Conservation (phyloP, 352 stramenopile genomes). For the Globisporangium splendens region DNA sequence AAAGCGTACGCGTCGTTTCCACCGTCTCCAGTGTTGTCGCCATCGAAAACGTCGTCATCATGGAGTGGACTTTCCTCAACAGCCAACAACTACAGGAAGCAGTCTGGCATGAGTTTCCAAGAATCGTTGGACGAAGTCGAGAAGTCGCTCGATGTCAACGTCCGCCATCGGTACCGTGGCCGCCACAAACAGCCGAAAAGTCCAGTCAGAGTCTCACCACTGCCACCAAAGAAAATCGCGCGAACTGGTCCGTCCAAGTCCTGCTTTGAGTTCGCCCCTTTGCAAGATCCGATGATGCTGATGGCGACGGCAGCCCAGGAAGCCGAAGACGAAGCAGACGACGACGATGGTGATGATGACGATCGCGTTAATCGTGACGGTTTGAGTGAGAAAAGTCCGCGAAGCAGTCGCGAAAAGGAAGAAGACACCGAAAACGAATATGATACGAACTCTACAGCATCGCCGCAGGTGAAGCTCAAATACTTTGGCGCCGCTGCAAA, state of each 20-base stretch:
- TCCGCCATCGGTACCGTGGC: slow-evolving; percentile 14
- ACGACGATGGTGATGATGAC: slow-evolving; percentile 9
- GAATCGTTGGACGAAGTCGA: slow-evolving; percentile 51
- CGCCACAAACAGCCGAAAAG: slow-evolving; percentile 13
- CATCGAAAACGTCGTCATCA: neutral
- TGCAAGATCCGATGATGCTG: slow-evolving; percentile 35
- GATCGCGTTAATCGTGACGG: neutral
- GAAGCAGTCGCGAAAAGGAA: neutral
- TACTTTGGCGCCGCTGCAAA: slow-evolving; percentile 49
- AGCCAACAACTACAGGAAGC: neutral
- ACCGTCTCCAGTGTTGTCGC: neutral
- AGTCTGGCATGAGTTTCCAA: slow-evolving; percentile 24
- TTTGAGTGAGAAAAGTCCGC: too few relatives aligned
- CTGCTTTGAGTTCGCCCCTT: slow-evolving; percentile 39
- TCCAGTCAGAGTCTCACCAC: slow-evolving; percentile 14
- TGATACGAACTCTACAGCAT: neutral
- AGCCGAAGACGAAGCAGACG: slow-evolving; percentile 18
- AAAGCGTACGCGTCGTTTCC: neutral
- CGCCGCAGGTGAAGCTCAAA: slow-evolving; percentile 17
- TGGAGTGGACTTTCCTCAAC: neutral
- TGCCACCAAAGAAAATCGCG: slow-evolving; percentile 7
- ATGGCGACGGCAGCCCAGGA: slow-evolving; percentile 20
- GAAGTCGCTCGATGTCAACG: slow-evolving; percentile 40
- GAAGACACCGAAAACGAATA: slow-evolving; percentile 17
- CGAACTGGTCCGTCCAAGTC: slow-evolving; percentile 6